These are phyloP conservation scores for Acrocalymma vagum DNA, from an alignment of 2,329 filamentous ascomycete genomes.

Conservation along the genomic window DNA sequence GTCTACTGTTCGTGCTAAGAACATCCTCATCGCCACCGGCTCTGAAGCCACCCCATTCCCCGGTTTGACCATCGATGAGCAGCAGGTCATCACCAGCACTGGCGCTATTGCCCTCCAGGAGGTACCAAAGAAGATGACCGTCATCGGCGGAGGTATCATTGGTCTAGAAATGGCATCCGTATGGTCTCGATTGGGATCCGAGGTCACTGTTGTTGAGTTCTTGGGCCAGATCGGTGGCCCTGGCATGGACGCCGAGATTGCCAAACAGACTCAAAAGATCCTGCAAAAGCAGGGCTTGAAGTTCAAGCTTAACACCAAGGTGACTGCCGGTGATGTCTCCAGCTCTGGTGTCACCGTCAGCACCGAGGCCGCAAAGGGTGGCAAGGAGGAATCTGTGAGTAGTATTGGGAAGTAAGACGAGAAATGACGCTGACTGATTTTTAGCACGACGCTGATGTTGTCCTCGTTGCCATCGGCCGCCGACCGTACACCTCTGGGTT, in stretches of 20 bases:
- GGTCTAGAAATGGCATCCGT: conserved; percentile 98
- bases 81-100: conserved; percentile 96
- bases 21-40: conserved; percentile 97
- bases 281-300: conserved; percentile 96
- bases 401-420: neutral
- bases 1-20: conserved; percentile 87
- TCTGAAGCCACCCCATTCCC: conserved; percentile 97
- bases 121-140: conserved; percentile 95
- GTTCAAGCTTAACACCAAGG: conserved; percentile 98
- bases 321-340: conserved; percentile 81
- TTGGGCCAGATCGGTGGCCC: conserved; percentile 95
- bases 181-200: conserved; percentile 91
- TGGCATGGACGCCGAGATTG: conserved; percentile 94
- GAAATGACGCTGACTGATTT: conserved; percentile 23
- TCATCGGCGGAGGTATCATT: conserved; percentile 98
- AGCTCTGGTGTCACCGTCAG: conserved; percentile 82
- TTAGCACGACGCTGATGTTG: conserved; percentile 90
- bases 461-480: conserved; percentile 95
- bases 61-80: conserved; percentile 94
- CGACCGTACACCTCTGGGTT: conserved; percentile 93
- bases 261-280: conserved; percentile 91
- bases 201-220: conserved; percentile 98
- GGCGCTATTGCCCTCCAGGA: conserved; percentile 88
- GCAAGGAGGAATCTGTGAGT: conserved; percentile 88
- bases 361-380: conserved; percentile 92